These are phyloP conservation scores for Bolboschoenus planiculmis DNA, from an alignment of 176 grass and related monocot species.

Conservation along the genomic window DNA sequence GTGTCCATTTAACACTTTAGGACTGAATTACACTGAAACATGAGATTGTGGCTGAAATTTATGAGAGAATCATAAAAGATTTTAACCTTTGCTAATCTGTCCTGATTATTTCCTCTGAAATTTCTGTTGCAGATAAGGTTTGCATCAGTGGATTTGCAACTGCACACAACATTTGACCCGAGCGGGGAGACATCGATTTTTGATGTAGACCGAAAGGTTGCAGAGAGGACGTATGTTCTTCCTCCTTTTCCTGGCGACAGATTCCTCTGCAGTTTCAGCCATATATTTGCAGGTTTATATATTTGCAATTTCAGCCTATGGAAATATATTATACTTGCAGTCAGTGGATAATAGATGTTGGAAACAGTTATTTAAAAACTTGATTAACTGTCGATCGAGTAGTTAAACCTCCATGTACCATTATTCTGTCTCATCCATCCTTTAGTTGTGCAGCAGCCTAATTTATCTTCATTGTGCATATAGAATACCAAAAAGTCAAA, in stretches of 20 bases:
- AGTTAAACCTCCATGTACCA: neutral
- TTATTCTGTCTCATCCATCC: neutral
- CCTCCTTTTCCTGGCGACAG: conserved; percentile 74
- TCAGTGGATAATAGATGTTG: neutral
- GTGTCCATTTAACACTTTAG: neutral
- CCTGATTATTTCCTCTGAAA: neutral
- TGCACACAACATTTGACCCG: conserved; percentile 77
- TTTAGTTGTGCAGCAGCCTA: too few species aligned
- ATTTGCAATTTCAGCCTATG: neutral
- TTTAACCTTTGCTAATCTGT: neutral
- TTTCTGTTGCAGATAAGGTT: conserved; percentile 67
- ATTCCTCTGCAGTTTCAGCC: conserved; percentile 91
- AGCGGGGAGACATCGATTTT: conserved; percentile 52
- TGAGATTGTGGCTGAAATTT: neutral
- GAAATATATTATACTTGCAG: neutral
- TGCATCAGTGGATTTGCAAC: conserved; percentile 74
- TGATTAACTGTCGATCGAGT: neutral
- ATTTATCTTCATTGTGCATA: too few species aligned
- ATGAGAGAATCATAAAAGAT: neutral
- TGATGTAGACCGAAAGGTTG: conserved; percentile 77
- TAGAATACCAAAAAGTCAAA: too few species aligned
- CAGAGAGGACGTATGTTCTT: conserved; percentile 68
- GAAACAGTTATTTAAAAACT: neutral
- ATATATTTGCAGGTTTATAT: conserved; percentile 87
- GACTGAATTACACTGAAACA: too few species aligned